These are phyloP conservation scores for Fragaria iinumae DNA, from an alignment of 306 rosid species.

Conservation along the genomic window DNA sequence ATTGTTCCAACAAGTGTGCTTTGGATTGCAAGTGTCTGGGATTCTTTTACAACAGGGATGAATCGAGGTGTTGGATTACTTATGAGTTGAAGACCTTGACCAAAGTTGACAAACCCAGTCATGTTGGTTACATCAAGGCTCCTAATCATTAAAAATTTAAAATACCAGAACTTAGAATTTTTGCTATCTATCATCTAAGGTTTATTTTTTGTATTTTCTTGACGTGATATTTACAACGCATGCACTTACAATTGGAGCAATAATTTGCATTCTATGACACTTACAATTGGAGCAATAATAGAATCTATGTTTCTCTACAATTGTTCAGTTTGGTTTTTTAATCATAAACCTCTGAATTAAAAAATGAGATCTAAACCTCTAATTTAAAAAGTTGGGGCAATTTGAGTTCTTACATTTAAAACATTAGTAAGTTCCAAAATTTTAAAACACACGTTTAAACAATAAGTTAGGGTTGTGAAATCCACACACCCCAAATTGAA, in stretches of 20 bases:
- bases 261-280: neutral
- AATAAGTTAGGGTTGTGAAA: no score
- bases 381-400: no score
- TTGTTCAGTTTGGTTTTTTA: neutral
- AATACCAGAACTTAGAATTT: neutral
- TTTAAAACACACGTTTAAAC: no score
- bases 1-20: slow-evolving; percentile 50
- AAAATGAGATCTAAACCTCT: no score
- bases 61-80: slow-evolving; percentile 65
- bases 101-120: slow-evolving; percentile 44
- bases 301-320: neutral
- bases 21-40: slow-evolving; percentile 61
- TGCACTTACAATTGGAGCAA: neutral
- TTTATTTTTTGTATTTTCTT: neutral
- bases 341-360: no score
- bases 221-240: neutral
- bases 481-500: no score
- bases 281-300: neutral
- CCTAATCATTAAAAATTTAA: slow-evolving; percentile 31
- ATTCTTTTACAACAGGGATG: slow-evolving; percentile 49
- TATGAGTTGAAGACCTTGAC: slow-evolving; percentile 63
- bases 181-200: neutral
- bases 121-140: slow-evolving; percentile 56
- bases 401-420: no score
- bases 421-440: no score